Conservation (phyloP, 2,329 filamentous ascomycete species). For the Claviceps digitariae region DNA sequence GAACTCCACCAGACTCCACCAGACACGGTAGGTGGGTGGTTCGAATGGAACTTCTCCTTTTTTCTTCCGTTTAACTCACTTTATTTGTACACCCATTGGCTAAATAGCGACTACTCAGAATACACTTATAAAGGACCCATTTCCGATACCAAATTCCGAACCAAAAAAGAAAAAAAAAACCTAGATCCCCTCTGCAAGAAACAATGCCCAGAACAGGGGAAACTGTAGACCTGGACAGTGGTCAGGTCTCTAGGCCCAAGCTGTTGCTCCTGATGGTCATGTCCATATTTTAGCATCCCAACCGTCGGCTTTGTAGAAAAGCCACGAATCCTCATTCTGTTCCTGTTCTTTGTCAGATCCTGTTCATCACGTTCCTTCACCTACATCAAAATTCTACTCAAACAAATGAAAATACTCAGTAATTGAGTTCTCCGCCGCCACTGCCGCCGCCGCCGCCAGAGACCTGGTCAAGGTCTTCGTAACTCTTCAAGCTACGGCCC, state of each 20-base stretch:
- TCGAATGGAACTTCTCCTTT: too few species aligned
- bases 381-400: constrained; percentile 9
- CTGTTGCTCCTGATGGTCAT: neutral
- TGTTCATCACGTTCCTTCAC: constrained; percentile 5
- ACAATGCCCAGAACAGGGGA: neutral
- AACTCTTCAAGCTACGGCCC: constrained; percentile 86
- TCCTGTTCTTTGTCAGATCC: too few species aligned
- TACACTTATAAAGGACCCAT: neutral
- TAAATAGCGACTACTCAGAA: neutral
- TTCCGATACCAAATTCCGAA: neutral
- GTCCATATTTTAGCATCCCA: neutral
- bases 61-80: neutral
- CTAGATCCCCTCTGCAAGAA: neutral
- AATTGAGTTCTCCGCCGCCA: constrained; percentile 78
- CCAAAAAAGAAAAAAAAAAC: too few species aligned
- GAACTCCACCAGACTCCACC: too few species aligned
- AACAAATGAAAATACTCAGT: constrained; percentile 31
- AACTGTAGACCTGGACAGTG: neutral
- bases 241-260: neutral
- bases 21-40: too few species aligned
- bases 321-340: neutral
- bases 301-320: neutral
- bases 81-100: neutral
- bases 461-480: constrained; percentile 89
- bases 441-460: constrained; percentile 55